Base-by-base conservation (phyloP, 164 flowering plant species). In the Pachysandra terminalis region DNA sequence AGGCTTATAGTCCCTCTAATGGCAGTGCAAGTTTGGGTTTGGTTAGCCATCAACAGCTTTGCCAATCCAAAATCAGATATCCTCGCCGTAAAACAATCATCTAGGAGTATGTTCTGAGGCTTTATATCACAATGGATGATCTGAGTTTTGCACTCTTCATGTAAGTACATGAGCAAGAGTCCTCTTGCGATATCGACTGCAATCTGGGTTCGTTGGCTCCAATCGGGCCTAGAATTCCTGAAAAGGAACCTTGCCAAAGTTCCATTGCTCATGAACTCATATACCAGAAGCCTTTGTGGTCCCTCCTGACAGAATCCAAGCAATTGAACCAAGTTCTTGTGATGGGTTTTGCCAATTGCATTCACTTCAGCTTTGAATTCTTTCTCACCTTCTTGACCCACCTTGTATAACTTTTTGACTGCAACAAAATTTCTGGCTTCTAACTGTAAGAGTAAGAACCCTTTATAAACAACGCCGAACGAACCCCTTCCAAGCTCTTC, bases 271-370 rank as follows among this genome's bases (percentile, higher is more conserved):
- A 73, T 41, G 65, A 68, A 75, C 49, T 75, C 71, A 13, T 75
- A 70, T 1, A 75, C 68, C 25, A 70, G 52, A 16, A 73, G 63
- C n/a, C 76, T 54, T 25, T 78, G 67, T 9, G 56, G 52, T 7
- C 69, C 78, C 52, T 75, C 78, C 8, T 75, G 40, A 40, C 81
- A 78, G 41, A 68, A 75, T 45, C 81, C 81, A 16, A 73, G 59
- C 48, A 76, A 54, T n/a, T 16, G 75, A 13, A 73, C 75, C 10
- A 75, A 63, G 27, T 79, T 70, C 59, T 73, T 62, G 64, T 79
- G 81, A 51, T 75, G 66, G 22, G 74, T 76, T 22, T 45, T 56
- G 59, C 76, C 73, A 12, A 78, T 75, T n/a, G 68, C 40, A 13
- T 14, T 65, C 13, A 78, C 69, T 64, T 78, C 81, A 0, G 75